These are phyloP conservation scores for Herpetomonas muscarum DNA, from an alignment of 208 protist species.

Conservation along the genomic window DNA sequence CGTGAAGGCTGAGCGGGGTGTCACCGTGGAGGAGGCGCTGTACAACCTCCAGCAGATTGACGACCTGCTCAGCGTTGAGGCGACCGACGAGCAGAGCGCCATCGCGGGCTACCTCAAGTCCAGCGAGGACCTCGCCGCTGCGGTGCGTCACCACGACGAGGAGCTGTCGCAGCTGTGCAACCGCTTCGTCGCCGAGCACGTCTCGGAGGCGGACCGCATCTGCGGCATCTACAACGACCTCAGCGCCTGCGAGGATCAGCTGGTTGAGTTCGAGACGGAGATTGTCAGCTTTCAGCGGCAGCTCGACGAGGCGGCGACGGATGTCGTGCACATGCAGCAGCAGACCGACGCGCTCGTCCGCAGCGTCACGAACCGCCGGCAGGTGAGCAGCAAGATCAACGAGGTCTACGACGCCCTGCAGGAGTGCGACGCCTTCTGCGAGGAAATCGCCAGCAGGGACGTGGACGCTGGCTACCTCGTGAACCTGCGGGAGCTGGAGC, in stretches of 20 bases:
- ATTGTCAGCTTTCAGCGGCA: slow-evolving; percentile 79
- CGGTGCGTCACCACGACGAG: slow-evolving; percentile 49
- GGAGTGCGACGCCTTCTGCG: slow-evolving; percentile 83
- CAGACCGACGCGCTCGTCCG: slow-evolving; percentile 65
- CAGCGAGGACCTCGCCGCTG: slow-evolving; percentile 35
- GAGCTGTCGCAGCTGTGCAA: slow-evolving; percentile 56
- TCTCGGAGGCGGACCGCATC: slow-evolving; percentile 50
- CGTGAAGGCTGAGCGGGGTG: slow-evolving; percentile 6
- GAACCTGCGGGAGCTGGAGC: slow-evolving; percentile 66
- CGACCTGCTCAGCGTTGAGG: slow-evolving; percentile 52
- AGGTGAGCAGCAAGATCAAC: slow-evolving; percentile 71
- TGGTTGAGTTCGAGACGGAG: slow-evolving; percentile 79
- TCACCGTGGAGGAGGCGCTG: slow-evolving; percentile 42
- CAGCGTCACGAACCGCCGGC: slow-evolving; percentile 65
- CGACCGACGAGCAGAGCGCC: slow-evolving; percentile 30
- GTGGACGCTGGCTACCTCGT: slow-evolving; percentile 62
- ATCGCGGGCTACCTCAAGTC: slow-evolving; percentile 55
- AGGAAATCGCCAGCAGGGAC: slow-evolving; percentile 64
- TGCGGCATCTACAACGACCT: slow-evolving; percentile 67
- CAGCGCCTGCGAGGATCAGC: slow-evolving; percentile 57
- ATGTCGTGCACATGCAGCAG: slow-evolving; percentile 81
- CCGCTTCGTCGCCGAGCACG: slow-evolving; percentile 59
- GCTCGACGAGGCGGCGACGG: slow-evolving; percentile 66
- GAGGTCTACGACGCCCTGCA: slow-evolving; percentile 77
- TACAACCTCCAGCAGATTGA: slow-evolving; percentile 64